A percentile compares a stretch with the other conserved stretches of the same genome.
Evolutionary conservation across 305 asterid species (phyloP).

Genomic region (Solanum aculeatissimum): DNA sequence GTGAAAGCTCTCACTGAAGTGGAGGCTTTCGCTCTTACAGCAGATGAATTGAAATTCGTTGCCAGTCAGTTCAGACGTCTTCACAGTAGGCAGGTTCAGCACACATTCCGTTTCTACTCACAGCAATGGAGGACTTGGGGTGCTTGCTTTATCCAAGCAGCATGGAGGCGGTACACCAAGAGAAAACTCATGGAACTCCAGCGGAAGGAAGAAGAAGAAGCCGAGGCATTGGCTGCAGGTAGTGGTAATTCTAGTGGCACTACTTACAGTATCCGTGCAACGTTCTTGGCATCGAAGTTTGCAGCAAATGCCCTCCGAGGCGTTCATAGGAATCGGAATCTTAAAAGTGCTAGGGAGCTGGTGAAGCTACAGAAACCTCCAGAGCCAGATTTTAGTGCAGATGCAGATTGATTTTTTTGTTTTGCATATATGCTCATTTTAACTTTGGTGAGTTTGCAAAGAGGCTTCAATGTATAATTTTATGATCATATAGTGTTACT

Average conservation of each 20-base stretch:
- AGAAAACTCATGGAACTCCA: conserved; percentile 61
- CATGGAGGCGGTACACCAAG: conserved; percentile 89
- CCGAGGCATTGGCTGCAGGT: conserved; percentile 34
- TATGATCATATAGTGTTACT: background rate
- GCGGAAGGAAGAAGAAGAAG: conserved; percentile 67
- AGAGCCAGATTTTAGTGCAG: conserved; percentile 94
- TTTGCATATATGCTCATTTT: background rate
- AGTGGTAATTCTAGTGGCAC: conserved; percentile 33
- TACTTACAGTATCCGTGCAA: conserved; percentile 77
- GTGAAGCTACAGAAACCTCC: conserved; percentile 92
- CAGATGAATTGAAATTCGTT: conserved; percentile 87
- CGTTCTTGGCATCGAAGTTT: conserved; percentile 76
- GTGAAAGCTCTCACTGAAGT: conserved; percentile 86
- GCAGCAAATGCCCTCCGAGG: conserved; percentile 98
- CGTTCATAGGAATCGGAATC: conserved; percentile 86
- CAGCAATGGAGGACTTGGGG: conserved; percentile 99
- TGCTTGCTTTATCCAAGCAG: conserved; percentile 96
- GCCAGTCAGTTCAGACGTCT: conserved; percentile 97
- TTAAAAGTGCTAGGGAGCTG: conserved; percentile 78
- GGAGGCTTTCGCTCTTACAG: conserved; percentile 88
- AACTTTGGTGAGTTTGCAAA: background rate
- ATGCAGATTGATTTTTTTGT: conserved; percentile 49
- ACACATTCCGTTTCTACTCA: conserved; percentile 96
- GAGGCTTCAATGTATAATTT: conserved; percentile 10
- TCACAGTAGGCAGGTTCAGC: conserved; percentile 98